A percentile compares a stretch with the other conserved stretches of the same genome.
These are phyloP conservation scores for Grigorovia transvaalensis DNA, from an alignment of 805 yeast genomes.

Conservation along the genomic window DNA sequence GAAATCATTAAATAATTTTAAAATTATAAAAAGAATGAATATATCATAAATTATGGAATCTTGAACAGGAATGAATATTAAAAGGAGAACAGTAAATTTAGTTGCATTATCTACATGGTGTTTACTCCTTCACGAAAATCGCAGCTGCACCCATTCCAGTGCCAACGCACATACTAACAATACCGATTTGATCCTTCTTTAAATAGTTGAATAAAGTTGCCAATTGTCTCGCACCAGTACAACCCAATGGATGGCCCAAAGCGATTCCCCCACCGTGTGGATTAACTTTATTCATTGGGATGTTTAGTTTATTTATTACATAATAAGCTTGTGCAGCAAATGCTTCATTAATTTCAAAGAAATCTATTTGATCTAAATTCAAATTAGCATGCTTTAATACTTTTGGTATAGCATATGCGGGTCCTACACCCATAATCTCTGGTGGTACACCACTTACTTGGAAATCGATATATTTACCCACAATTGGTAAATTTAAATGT, in stretches of 20 bases:
- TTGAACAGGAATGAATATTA: neutral
- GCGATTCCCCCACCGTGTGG: slow-evolving; percentile 97
- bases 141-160: slow-evolving; percentile 99
- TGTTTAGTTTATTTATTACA: slow-evolving; percentile 54
- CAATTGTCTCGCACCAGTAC: slow-evolving; percentile 86
- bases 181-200: slow-evolving; percentile 71
- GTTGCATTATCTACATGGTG: neutral
- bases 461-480: slow-evolving; percentile 73
- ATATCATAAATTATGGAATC: too few relatives aligned
- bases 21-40: too few relatives aligned
- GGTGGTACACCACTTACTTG: slow-evolving; percentile 91
- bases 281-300: slow-evolving; percentile 65
- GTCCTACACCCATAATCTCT: slow-evolving; percentile 96
- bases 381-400: slow-evolving; percentile 56
- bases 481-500: slow-evolving; percentile 54
- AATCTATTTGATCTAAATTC: slow-evolving; percentile 51
- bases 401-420: slow-evolving; percentile 88
- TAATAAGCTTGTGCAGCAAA: slow-evolving; percentile 91
- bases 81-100: too few relatives aligned
- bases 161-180: slow-evolving; percentile 94
- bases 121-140: slow-evolving; percentile 64
- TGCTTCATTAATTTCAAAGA: slow-evolving; percentile 91
- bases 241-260: slow-evolving; percentile 87
- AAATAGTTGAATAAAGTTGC: slow-evolving; percentile 81
- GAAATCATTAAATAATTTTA: too few relatives aligned